Evolutionary conservation across 768 basidiomycete genomes (phyloP), one percentile per base, ranked within the genome.

Genomic region (Boletus subparvulus): DNA sequence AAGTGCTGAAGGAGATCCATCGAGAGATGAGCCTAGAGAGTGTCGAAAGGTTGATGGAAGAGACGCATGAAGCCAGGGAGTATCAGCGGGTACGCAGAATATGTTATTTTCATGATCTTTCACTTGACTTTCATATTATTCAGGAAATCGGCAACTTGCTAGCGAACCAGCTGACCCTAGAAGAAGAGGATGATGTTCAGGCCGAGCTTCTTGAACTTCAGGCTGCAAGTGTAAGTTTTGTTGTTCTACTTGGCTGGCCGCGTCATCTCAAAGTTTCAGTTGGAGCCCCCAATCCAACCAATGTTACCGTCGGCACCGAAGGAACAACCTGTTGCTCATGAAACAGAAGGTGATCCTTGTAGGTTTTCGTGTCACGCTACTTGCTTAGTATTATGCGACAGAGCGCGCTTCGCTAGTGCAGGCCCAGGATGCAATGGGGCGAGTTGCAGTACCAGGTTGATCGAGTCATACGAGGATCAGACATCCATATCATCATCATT

Each of bases 161-260:
- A 21, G 82, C 88, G 47, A 92, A 88, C 61, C 86, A 79, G 41
- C 80, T 99, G 58, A 87, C 88, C 2, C 69, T 86, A 13, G 94
- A 96, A 44, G 97, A 99, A 45, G 97, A 99, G 68, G 95, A 97
- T 41, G 88, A 86, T 16, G 96, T 99, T 0, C 92, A 95, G 67
- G 78, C 78, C 6, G 97, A 99, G 69, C 77, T 99, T 28, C 75
- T 73, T 28, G 77, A 80, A 49, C 73, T 99, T 13, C 84, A 95
- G 69, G 75, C 71, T 16, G 83, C 85, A 62, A 73, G 80, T 54
- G 87, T 90, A 48, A 56, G 85, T 74, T 50, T 48, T 42, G 32
- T 46, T 13, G 36, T 49, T 35, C 24, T 52, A 14, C 11, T 33
- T 33, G 4, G 32, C 17, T 13, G 30, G n/a, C 7, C 32, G 36